phyloP scores from a whole-genome alignment of 2,329 filamentous ascomycete genomes.

The Trichoderma pleuroti region DNA sequence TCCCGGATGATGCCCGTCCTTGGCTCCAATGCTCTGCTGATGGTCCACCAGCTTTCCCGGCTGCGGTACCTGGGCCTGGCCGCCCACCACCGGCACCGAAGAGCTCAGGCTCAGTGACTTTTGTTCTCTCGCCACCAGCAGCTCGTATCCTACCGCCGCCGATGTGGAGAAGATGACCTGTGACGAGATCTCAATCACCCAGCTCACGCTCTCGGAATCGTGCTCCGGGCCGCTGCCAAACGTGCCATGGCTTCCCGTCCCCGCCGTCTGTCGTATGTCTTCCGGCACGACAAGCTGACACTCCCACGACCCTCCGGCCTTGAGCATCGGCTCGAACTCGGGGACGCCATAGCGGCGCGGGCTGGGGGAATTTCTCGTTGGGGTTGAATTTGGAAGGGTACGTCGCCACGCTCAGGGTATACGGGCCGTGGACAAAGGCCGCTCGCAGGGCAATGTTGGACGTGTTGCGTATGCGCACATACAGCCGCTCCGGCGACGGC shows the following conservation, averaged over 20 bases:
- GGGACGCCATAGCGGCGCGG: slow-evolving; percentile 71
- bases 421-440: slow-evolving; percentile 94
- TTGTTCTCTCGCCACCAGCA: slow-evolving; percentile 80
- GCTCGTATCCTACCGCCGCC: slow-evolving; percentile 82
- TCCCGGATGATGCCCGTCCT: slow-evolving; percentile 56
- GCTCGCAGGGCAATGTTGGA: slow-evolving; percentile 86
- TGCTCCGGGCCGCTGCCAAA: slow-evolving; percentile 46
- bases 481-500: slow-evolving; percentile 74
- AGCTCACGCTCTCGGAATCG: slow-evolving; percentile 62
- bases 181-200: slow-evolving; percentile 87
- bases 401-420: slow-evolving; percentile 81
- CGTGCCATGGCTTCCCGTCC: slow-evolving; percentile 41
- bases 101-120: slow-evolving; percentile 69
- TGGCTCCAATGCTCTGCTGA: slow-evolving; percentile 58
- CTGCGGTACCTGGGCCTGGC: slow-evolving; percentile 49
- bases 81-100: slow-evolving; percentile 44
- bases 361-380: slow-evolving; percentile 70
- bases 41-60: slow-evolving; percentile 75
- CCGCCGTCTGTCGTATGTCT: slow-evolving; percentile 64
- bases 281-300: slow-evolving; percentile 78
- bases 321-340: slow-evolving; percentile 93
- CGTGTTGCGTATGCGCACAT: slow-evolving; percentile 88
- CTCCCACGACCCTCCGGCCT: slow-evolving; percentile 85
- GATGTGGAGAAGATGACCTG: slow-evolving; percentile 92
- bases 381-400: slow-evolving; percentile 83